Conservation (phyloP, 371 early-diverging fungal species). For the Mortierella sp. region DNA sequence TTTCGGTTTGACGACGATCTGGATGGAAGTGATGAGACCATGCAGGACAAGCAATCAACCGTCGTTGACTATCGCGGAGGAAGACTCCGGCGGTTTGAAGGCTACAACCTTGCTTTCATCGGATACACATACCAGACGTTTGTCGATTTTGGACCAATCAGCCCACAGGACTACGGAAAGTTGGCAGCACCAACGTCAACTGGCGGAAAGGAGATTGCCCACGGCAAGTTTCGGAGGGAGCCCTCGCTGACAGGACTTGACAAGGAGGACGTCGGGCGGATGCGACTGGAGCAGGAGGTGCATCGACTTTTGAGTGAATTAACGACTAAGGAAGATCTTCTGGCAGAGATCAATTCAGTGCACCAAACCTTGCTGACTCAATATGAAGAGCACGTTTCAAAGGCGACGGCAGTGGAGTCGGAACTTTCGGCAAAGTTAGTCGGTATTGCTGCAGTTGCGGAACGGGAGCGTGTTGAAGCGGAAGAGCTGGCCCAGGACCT, state of each 20-base stretch:
- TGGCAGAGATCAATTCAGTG: slow-evolving; percentile 39
- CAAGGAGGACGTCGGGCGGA: slow-evolving; percentile 49
- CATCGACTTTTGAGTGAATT: slow-evolving; percentile 41
- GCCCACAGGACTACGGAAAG: neutral
- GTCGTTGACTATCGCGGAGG: slow-evolving; percentile 59
- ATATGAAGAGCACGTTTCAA: slow-evolving; percentile 45
- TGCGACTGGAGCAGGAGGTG: slow-evolving; percentile 56
- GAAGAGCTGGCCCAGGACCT: slow-evolving; percentile 45
- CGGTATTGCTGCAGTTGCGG: slow-evolving; percentile 49
- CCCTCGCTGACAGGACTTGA: slow-evolving; percentile 46
- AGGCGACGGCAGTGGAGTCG: slow-evolving; percentile 42
- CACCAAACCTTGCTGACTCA: slow-evolving; percentile 43
- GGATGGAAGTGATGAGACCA: slow-evolving; percentile 59
- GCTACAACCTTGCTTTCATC: slow-evolving; percentile 86
- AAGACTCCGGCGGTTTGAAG: slow-evolving; percentile 67
- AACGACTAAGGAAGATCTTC: slow-evolving; percentile 37
- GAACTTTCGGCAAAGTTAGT: slow-evolving; percentile 54
- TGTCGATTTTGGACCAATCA: slow-evolving; percentile 29
- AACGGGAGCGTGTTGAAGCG: slow-evolving; percentile 49
- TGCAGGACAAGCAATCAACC: slow-evolving; percentile 54
- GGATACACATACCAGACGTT: slow-evolving; percentile 81
- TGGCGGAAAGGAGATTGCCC: slow-evolving; percentile 9
- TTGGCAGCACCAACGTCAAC: neutral
- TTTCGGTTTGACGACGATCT: slow-evolving; percentile 83
- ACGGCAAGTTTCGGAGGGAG: slow-evolving; percentile 36